Conservation (phyloP, 202 grass and related monocot genomes). For the Elaeis oleifera region DNA sequence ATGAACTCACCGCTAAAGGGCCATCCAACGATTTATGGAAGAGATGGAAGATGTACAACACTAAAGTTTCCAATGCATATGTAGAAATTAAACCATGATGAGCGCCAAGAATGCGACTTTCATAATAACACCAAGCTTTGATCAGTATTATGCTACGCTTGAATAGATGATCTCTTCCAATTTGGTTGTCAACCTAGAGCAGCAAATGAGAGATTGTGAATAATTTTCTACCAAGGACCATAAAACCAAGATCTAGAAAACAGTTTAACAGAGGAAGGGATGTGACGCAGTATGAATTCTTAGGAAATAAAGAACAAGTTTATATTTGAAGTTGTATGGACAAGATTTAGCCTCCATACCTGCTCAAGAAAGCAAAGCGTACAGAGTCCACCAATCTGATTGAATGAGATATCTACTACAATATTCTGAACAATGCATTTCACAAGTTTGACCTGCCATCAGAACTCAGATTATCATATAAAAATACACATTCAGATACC, state of each 20-base stretch:
- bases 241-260: too few relatives aligned
- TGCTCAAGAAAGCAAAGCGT: constrained; percentile 87
- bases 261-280: too few relatives aligned
- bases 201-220: not conserved
- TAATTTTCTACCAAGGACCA: constrained; percentile 4
- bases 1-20: constrained; percentile 63
- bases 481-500: too few relatives aligned
- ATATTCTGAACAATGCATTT: constrained; percentile 95
- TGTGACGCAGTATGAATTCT: not conserved
- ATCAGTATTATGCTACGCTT: constrained; percentile 95
- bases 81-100: constrained; percentile 92
- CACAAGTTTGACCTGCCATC: constrained; percentile 79
- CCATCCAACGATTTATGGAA: constrained; percentile 61
- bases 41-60: constrained; percentile 78
- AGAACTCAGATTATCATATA: constrained; percentile 18
- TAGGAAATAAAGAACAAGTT: not conserved
- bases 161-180: constrained; percentile 67
- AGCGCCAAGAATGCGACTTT: constrained; percentile 94
- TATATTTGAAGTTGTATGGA: not conserved
- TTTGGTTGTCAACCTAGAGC: constrained; percentile 56
- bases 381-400: constrained; percentile 88
- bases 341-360: constrained; percentile 35
- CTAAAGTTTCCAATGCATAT: constrained; percentile 87
- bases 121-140: constrained; percentile 96
- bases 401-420: constrained; percentile 84